phyloP scores from a whole-genome alignment of 1,284 basidiomycete species.

The Vanrija humicola region DNA sequence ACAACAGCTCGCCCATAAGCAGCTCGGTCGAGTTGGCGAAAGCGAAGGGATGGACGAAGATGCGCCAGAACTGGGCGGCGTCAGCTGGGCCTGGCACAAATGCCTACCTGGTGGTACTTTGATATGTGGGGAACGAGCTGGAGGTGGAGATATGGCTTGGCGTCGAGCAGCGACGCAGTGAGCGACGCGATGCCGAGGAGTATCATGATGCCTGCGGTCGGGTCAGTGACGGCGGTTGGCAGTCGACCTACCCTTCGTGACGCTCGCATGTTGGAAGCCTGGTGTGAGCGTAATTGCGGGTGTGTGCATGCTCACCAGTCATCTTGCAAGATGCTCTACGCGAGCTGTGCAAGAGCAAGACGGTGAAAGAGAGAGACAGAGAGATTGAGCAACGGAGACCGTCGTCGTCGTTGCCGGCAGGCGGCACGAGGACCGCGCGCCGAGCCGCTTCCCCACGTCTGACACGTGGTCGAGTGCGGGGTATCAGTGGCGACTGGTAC shows the following conservation, averaged over 20 bases:
- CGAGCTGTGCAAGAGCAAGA: too few relatives aligned
- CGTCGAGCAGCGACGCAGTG: constrained; percentile 68
- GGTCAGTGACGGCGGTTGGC: neutral
- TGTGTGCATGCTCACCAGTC: too few relatives aligned
- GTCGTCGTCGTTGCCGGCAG: too few relatives aligned
- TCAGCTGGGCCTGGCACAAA: neutral
- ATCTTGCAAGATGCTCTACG: too few relatives aligned
- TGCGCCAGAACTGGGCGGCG: constrained; percentile 70
- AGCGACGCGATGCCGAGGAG: constrained; percentile 65
- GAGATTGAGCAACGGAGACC: too few relatives aligned
- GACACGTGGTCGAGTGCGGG: too few relatives aligned
- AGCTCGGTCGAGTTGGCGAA: constrained; percentile 83
- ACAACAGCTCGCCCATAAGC: constrained; percentile 66
- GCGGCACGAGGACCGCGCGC: too few relatives aligned
- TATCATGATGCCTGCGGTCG: constrained; percentile 69
- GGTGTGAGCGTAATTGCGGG: neutral
- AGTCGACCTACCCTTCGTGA: constrained; percentile 35
- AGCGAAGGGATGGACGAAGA: constrained; percentile 68
- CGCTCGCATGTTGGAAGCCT: constrained; percentile 45
- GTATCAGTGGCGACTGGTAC: too few relatives aligned
- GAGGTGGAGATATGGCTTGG: constrained; percentile 81
- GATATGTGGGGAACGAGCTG: constrained; percentile 54
- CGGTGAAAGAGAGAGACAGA: too few relatives aligned
- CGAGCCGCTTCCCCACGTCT: too few relatives aligned
- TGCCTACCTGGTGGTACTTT: constrained; percentile 49